phyloP scores from a whole-genome alignment of 2,329 filamentous ascomycete species.

The Periglandula ipomoeae region DNA sequence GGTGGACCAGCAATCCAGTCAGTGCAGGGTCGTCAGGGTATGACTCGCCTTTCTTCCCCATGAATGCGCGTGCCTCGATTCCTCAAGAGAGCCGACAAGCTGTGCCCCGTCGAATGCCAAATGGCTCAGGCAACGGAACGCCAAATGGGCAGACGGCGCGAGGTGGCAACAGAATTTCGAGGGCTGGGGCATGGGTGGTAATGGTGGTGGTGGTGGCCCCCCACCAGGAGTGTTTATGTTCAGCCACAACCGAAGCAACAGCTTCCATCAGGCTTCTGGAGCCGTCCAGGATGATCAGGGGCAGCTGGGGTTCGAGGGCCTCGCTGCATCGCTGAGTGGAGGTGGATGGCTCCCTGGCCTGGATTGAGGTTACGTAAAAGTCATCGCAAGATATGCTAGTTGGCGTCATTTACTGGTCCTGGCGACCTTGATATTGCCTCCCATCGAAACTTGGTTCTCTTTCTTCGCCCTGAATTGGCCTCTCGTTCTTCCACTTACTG shows the following conservation, averaged over 20 bases:
- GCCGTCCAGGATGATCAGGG: slow-evolving; percentile 13
- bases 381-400: background rate
- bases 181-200: slow-evolving; percentile 34
- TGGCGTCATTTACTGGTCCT: background rate
- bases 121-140: slow-evolving; percentile 14
- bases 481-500: background rate
- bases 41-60: slow-evolving; percentile 4
- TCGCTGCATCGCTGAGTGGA: slow-evolving; percentile 22
- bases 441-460: background rate
- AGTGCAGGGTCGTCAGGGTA: background rate
- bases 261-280: slow-evolving; percentile 4
- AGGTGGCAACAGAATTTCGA: slow-evolving; percentile 51
- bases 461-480: background rate
- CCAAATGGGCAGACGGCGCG: slow-evolving; percentile 42
- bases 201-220: slow-evolving; percentile 13
- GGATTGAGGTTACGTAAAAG: slow-evolving; percentile 18
- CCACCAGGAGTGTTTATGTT: slow-evolving; percentile 22
- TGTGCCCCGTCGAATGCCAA: background rate
- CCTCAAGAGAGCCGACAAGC: slow-evolving; percentile 15
- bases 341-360: slow-evolving; percentile 27
- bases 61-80: background rate
- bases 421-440: background rate
- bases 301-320: slow-evolving; percentile 20
- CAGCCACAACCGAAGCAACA: slow-evolving; percentile 13
- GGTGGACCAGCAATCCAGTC: slow-evolving; percentile 13